Base-by-base conservation (phyloP, 202 grass and related monocot species). In the Alloteropsis angusta region DNA sequence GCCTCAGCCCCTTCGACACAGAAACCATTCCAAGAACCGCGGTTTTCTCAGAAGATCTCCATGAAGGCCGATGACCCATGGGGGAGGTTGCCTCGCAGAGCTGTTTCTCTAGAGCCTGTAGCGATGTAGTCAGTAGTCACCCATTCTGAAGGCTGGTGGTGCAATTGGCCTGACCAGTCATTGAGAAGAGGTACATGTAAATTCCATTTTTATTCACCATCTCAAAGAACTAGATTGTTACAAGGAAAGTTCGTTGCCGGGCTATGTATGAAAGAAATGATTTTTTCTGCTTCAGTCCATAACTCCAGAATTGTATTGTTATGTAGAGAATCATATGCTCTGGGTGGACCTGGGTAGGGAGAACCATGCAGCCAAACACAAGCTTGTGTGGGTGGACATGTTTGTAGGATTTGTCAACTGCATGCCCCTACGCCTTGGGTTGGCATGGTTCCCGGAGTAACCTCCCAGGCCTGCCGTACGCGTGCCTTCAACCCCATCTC, bases 31-130 rank as follows among this genome's bases (percentile, higher is more conserved):
- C 86, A 35, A 86, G 96, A 88, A 87, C 81, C 13, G 84, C 83
- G 0, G 63, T 95, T 63, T 93, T 96, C 84, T 96, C 96, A 0
- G 96, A 99, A 86, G 96, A 99, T 91, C 90, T 99, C 47, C 92
- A 99, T 44, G 96, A 93, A 88, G 96, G 96, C 55, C 68, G 96
- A 85, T 99, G 88, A 97, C 52, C 9, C 42, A 1, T 47, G 25
- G 57, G 48, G 82, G 39, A 60, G 49, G 56, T 60, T 45, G 71
- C 16, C 13, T 72, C 45, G 56, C 12, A 6, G 48, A 60, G 35
- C 34, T 81, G 71, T 88, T 85, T 77, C 41, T 60, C 41, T 78
- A 78, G 65, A 85, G 77, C 59, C 25, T 67, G 71, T 66, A 60
- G 71, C 67, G 15, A 58, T 67, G 77, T 66, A 60, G 71, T 69